Percentiles rank a stretch among this genome's conserved stretches.
phyloP scores from a whole-genome alignment of 495 filamentous ascomycete genomes.

The Tuber magnatum region DNA sequence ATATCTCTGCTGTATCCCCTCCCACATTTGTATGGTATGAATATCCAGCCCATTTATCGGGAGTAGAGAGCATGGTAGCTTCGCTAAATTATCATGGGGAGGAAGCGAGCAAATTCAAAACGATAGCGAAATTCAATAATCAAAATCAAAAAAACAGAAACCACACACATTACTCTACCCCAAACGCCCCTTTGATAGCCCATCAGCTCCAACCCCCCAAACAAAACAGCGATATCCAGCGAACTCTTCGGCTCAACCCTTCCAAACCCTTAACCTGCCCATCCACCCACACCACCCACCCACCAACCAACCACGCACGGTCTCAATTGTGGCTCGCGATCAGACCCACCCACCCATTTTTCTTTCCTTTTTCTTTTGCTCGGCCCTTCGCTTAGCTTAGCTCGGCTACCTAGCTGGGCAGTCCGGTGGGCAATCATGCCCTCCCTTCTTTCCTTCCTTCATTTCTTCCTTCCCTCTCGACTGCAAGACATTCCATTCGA shows the following conservation, averaged over 20 bases:
- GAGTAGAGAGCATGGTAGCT: too few relatives aligned
- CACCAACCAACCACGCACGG: neutral
- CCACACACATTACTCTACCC: too few relatives aligned
- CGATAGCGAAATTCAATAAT: too few relatives aligned
- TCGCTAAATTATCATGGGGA: too few relatives aligned
- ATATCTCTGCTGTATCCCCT: too few relatives aligned
- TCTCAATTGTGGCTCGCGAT: constrained; percentile 3
- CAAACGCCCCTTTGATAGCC: too few relatives aligned
- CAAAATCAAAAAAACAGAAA: too few relatives aligned
- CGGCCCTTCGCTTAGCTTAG: neutral
- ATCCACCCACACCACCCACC: neutral
- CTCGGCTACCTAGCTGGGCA: neutral
- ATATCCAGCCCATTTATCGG: neutral
- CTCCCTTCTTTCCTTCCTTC: neutral
- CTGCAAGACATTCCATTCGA: neutral
- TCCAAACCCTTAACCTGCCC: neutral
- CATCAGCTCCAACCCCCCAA: neutral
- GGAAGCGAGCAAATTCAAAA: too few relatives aligned
- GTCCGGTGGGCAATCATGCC: neutral
- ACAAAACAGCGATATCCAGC: neutral
- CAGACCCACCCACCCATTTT: neutral
- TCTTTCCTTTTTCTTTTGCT: neutral
- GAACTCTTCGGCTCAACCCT: neutral
- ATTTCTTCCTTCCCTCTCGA: neutral
- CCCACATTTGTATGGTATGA: too few relatives aligned